Conservation (phyloP, 192 early-diverging fungal species). For the Thamnidium elegans region DNA sequence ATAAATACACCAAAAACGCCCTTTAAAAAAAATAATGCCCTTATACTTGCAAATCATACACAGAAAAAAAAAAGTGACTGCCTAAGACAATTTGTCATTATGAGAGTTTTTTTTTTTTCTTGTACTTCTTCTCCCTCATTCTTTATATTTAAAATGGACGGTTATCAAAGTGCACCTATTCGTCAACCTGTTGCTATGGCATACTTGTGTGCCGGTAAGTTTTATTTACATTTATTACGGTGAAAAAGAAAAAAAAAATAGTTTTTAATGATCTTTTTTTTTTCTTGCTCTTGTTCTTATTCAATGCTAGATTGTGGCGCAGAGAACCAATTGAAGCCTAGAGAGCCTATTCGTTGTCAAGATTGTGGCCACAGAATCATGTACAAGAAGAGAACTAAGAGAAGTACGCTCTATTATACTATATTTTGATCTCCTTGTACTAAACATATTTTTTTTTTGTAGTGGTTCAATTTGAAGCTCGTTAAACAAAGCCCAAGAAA, state of each 20-base stretch:
- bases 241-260: neutral
- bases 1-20: slow-evolving; percentile 3
- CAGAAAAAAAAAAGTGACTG: slow-evolving; percentile 14
- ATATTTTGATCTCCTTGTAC: neutral
- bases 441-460: slow-evolving; percentile 28
- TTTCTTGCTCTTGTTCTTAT: neutral
- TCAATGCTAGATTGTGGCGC: slow-evolving; percentile 67
- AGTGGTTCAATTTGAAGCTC: slow-evolving; percentile 98
- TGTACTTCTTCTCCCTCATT: neutral
- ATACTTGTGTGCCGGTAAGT: slow-evolving; percentile 41
- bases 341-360: slow-evolving; percentile 94
- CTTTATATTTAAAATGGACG: slow-evolving; percentile 18
- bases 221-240: neutral
- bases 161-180: slow-evolving; percentile 29
- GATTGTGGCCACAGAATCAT: slow-evolving; percentile 96
- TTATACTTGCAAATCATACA: neutral
- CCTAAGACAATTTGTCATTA: neutral
- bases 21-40: neutral
- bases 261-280: neutral
- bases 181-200: slow-evolving; percentile 38
- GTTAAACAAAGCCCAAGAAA: slow-evolving; percentile 46
- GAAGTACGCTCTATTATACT: slow-evolving; percentile 58
- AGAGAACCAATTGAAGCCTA: slow-evolving; percentile 89
- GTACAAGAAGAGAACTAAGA: slow-evolving; percentile 95
- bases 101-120: neutral